A percentile compares a stretch with the other conserved stretches of the same genome.
Evolutionary conservation across 2,329 filamentous ascomycete genomes (phyloP).

Genomic region (Chaetomium sp.): DNA sequence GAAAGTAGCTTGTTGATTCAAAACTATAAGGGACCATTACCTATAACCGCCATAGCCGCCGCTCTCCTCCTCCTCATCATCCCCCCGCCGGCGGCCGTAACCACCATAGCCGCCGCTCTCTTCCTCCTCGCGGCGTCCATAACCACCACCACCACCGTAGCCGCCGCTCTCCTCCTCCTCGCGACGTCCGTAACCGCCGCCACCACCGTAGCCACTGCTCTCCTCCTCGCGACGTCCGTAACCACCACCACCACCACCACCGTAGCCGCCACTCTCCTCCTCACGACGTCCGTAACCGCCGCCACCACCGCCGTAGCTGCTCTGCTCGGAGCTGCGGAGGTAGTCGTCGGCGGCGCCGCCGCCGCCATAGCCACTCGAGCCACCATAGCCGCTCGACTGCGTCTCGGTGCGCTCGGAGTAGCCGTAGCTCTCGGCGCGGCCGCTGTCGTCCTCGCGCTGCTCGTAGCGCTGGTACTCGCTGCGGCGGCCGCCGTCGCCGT

Average conservation of each 20-base stretch:
- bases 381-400: constrained; percentile 22
- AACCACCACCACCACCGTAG: constrained; percentile 31
- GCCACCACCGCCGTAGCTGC: constrained; percentile 3
- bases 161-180: constrained; percentile 31
- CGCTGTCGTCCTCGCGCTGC: constrained; percentile 50
- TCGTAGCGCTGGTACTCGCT: constrained; percentile 66
- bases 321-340: constrained; percentile 29
- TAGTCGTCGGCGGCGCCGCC: constrained; percentile 24
- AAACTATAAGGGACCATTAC: no score
- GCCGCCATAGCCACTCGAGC: constrained; percentile 24
- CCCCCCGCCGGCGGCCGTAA: constrained; percentile 37
- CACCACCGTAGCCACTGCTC: constrained; percentile 9
- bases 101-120: constrained; percentile 29
- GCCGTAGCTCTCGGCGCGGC: constrained; percentile 51
- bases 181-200: constrained; percentile 33
- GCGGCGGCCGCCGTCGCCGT: constrained; percentile 57
- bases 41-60: background rate
- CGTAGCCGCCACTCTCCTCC: constrained; percentile 29
- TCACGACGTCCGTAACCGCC: constrained; percentile 28
- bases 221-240: constrained; percentile 32
- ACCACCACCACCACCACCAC: constrained; percentile 29
- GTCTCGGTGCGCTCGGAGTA: constrained; percentile 60
- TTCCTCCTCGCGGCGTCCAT: constrained; percentile 33
- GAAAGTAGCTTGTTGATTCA: no score
- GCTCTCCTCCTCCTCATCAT: constrained; percentile 31